Evolutionary conservation across 805 yeast species (phyloP).

Genomic region (Pichia cabralensis): DNA sequence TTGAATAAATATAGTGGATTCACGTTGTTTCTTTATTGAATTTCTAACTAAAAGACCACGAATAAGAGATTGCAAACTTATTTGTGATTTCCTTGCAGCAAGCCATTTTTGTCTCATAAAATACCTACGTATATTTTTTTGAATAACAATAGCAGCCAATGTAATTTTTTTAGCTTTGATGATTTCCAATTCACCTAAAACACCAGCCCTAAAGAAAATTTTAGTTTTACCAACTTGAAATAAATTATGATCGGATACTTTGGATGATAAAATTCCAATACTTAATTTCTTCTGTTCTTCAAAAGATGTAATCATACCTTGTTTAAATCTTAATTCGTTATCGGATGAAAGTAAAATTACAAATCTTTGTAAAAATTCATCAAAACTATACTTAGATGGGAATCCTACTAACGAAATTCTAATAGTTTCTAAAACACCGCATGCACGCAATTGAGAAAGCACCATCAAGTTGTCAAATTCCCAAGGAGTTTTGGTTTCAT

Average conservation of each 20-base stretch:
- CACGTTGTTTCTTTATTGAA: conserved; percentile 37
- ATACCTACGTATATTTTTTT: conserved; percentile 64
- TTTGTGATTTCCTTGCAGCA: conserved; percentile 42
- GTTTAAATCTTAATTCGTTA: conserved; percentile 52
- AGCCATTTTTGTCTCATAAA: conserved; percentile 52
- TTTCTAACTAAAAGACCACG: conserved; percentile 54
- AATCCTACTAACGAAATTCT: conserved; percentile 95
- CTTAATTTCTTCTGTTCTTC: conserved; percentile 57
- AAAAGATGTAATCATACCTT: conserved; percentile 35
- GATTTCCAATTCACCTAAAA: conserved; percentile 85
- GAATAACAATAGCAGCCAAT: conserved; percentile 74
- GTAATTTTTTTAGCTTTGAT: conserved; percentile 67
- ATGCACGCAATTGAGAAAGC: conserved; percentile 86
- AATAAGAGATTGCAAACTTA: conserved; percentile 46
- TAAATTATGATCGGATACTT: conserved; percentile 53
- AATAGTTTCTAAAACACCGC: conserved; percentile 96
- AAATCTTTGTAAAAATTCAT: conserved; percentile 83
- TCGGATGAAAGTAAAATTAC: conserved; percentile 66
- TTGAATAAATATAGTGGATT: conserved; percentile 63
- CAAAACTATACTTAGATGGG: conserved; percentile 94
- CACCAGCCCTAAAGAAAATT: conserved; percentile 92
- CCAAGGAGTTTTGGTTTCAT: conserved; percentile 91
- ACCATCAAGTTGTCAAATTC: conserved; percentile 92
- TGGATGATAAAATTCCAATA: conserved; percentile 49
- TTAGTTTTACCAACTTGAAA: conserved; percentile 89